phyloP scores from a whole-genome alignment of 2,329 filamentous ascomycete species.

The Neofusicoccum sp. region DNA sequence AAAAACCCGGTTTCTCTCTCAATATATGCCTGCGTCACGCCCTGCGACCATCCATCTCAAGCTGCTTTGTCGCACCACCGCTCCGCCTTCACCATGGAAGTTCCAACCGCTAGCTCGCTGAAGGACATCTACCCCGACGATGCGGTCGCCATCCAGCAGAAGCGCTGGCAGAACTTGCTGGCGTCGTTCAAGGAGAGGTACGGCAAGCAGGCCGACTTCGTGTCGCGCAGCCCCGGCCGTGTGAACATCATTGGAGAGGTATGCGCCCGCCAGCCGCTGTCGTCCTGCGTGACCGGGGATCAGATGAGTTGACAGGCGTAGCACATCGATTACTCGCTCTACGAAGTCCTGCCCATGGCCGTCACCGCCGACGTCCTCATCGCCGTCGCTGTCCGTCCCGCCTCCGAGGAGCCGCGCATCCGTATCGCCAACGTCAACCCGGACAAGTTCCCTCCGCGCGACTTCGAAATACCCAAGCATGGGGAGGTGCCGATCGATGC shows the following conservation, averaged over 20 bases:
- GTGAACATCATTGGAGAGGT: conserved; percentile 96
- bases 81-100: conserved; percentile 33
- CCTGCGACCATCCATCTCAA: background rate
- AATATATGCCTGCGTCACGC: background rate
- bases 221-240: conserved; percentile 85
- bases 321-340: conserved; percentile 98
- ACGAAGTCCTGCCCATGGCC: conserved; percentile 93
- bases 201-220: conserved; percentile 70
- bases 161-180: conserved; percentile 74
- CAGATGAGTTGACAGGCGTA: conserved; percentile 23
- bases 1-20: background rate
- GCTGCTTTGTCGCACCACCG: background rate
- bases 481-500: conserved; percentile 69
- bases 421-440: conserved; percentile 77
- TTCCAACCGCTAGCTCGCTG: conserved; percentile 73
- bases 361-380: conserved; percentile 88
- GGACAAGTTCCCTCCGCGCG: conserved; percentile 70
- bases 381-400: conserved; percentile 64
- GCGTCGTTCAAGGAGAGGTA: conserved; percentile 69
- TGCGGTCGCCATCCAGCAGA: conserved; percentile 63
- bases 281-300: background rate
- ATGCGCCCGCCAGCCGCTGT: conserved; percentile 17
- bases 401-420: conserved; percentile 60
- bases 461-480: conserved; percentile 68
- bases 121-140: conserved; percentile 80